phyloP scores from a whole-genome alignment of 352 stramenopile genomes.

The Hyphochytrium catenoides region DNA sequence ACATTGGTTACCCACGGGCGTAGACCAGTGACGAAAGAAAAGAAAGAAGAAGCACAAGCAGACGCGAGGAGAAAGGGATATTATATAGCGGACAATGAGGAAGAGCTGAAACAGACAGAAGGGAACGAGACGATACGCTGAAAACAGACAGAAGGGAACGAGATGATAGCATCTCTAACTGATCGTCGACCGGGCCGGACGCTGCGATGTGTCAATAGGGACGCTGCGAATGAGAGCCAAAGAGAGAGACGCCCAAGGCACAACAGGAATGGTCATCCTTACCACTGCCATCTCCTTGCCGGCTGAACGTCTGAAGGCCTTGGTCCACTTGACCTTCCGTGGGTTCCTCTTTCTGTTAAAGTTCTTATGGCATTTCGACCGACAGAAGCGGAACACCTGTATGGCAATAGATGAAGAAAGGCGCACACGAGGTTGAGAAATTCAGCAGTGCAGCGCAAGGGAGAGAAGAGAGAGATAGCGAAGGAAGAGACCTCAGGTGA shows the following conservation, averaged over 20 bases:
- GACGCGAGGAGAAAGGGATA: no score
- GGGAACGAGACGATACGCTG: neutral
- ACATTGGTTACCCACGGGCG: no score
- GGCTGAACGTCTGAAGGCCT: slow-evolving; percentile 88
- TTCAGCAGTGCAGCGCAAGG: neutral
- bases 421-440: no score
- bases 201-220: no score
- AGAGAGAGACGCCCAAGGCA: no score
- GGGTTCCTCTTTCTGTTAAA: slow-evolving; percentile 99
- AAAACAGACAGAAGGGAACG: slow-evolving; percentile 2
- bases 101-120: neutral
- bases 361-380: slow-evolving; percentile 99
- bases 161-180: no score
- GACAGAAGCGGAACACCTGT: slow-evolving; percentile 93
- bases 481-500: neutral
- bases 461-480: slow-evolving; percentile 1
- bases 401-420: neutral
- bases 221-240: no score
- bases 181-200: no score
- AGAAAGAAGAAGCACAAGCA: no score
- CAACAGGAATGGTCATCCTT: no score
- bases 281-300: slow-evolving; percentile 97
- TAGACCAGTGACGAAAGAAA: no score
- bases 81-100: no score
- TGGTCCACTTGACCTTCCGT: slow-evolving; percentile 99